Percentiles rank a stretch among this genome's conserved stretches.
Conservation (phyloP, 768 basidiomycete genomes). For the Boletus pseudo-olivaceus region DNA sequence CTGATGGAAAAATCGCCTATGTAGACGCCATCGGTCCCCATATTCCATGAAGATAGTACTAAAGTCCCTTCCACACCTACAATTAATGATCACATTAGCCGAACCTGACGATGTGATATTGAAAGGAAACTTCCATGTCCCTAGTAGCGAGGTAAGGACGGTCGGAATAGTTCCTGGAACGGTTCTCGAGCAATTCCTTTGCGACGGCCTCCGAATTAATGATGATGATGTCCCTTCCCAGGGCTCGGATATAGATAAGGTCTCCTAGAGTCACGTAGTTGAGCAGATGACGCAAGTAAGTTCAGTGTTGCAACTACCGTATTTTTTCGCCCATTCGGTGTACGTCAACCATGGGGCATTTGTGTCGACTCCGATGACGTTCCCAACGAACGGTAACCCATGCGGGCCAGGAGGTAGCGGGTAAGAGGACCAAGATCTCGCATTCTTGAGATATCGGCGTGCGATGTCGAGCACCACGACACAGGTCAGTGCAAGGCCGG, state of each 20-base stretch:
- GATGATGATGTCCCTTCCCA: conserved; percentile 44
- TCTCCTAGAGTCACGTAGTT: conserved; percentile 29
- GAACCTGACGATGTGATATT: background rate
- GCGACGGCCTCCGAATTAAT: conserved; percentile 43
- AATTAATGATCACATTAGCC: background rate
- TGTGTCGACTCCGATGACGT: conserved; percentile 32
- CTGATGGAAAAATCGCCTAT: conserved; percentile 29
- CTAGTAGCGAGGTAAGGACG: conserved; percentile 36
- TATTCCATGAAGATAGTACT: conserved; percentile 28
- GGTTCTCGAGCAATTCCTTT: conserved; percentile 45
- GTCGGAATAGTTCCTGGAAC: conserved; percentile 49
- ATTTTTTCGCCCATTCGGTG: conserved; percentile 36
- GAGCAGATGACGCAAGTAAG: background rate
- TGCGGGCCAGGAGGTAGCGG: conserved; percentile 39
- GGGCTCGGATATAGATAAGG: conserved; percentile 46
- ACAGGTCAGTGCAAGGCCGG: conserved; percentile 1
- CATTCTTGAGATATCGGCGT: conserved; percentile 4
- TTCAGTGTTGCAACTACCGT: conserved; percentile 24
- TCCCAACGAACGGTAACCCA: conserved; percentile 37
- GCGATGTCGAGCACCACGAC: conserved; percentile 9
- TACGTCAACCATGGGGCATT: conserved; percentile 36
- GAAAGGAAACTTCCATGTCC: conserved; percentile 2
- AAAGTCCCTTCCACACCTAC: conserved; percentile 20
- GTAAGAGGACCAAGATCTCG: background rate
- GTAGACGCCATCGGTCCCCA: conserved; percentile 33